Evolutionary conservation across 805 yeast genomes (phyloP), one percentile per base, ranked within the genome.

Genomic region (Candida jianshihensis): DNA sequence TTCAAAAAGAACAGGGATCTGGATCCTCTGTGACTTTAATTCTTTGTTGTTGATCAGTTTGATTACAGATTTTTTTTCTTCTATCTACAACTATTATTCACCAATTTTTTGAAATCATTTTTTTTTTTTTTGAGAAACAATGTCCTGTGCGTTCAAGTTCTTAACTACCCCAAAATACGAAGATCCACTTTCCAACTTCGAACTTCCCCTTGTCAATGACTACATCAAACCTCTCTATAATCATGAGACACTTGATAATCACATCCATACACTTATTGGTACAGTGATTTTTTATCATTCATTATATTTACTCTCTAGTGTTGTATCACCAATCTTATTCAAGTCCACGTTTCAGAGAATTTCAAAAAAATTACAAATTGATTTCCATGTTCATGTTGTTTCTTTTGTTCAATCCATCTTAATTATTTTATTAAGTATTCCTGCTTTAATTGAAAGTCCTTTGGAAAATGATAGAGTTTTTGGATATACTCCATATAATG

Each of bases 361-460:
- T 31, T 53, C 58, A 28, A 43, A 47, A n/a, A 73, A 74, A 48
- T 71, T 73, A 26, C 68, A 68, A 47, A 51, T 80, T 45, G 83
- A 86, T 55, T 86, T 84, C 57, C 89, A 86, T 56, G 79, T 85
- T 49, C 97, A 89, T 59, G 71, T 85, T 19, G 95, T 87, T 5
- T 83, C 96, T 2, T 75, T 85, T 70, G 72, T 88, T 17, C 97
- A 92, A 60, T 75, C 92, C 26, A 27, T 86, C 1, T 44, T 83
- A 17, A 79, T 94, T 17, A 57, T 87, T 18, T 51, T 63, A 19
- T 50, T 79, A 11, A 66, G 78, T 26, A 46, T 71, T 29, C 89
- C 90, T 4, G 64, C 81, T 68, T 76, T 80, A 59, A 60, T 60
- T 42, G 82, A 81, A 45, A 68, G 71, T 5, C 47, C 56, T 36